Conservation (phyloP, 2,329 filamentous ascomycete species). For the Fusarium redolens region DNA sequence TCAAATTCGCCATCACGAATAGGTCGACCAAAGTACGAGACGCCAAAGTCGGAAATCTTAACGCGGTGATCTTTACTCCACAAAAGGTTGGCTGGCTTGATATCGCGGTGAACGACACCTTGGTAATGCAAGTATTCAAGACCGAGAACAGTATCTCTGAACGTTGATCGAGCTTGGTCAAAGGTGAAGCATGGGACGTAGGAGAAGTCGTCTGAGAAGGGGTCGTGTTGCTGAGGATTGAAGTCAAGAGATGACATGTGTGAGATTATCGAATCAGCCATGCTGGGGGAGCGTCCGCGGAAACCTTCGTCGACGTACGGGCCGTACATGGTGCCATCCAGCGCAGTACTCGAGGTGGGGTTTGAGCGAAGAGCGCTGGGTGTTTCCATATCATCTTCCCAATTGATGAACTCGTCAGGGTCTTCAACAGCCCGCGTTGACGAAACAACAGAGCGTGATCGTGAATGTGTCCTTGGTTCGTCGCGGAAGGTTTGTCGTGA, state of each 20-base stretch:
- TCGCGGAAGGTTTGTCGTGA: conserved; percentile 54
- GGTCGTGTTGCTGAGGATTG: conserved; percentile 68
- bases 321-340: conserved; percentile 84
- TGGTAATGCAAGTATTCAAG: conserved; percentile 93
- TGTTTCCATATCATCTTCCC: conserved; percentile 66
- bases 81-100: conserved; percentile 90
- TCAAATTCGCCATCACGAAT: conserved; percentile 85
- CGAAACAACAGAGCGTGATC: conserved; percentile 60
- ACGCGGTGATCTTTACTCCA: conserved; percentile 87
- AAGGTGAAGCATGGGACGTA: conserved; percentile 95
- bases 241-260: conserved; percentile 75
- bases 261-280: conserved; percentile 80
- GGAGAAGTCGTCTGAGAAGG: conserved; percentile 86
- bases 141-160: conserved; percentile 92
- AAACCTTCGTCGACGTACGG: conserved; percentile 71
- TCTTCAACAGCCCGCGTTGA: conserved; percentile 48
- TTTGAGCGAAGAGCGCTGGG: conserved; percentile 65
- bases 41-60: conserved; percentile 98
- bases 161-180: conserved; percentile 82
- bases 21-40: conserved; percentile 94
- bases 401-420: conserved; percentile 49
- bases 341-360: conserved; percentile 64
- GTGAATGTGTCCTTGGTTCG: conserved; percentile 61
- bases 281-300: conserved; percentile 79
- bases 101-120: conserved; percentile 85